Conservation (phyloP, 805 yeast species). For the Ogataea angusta region DNA sequence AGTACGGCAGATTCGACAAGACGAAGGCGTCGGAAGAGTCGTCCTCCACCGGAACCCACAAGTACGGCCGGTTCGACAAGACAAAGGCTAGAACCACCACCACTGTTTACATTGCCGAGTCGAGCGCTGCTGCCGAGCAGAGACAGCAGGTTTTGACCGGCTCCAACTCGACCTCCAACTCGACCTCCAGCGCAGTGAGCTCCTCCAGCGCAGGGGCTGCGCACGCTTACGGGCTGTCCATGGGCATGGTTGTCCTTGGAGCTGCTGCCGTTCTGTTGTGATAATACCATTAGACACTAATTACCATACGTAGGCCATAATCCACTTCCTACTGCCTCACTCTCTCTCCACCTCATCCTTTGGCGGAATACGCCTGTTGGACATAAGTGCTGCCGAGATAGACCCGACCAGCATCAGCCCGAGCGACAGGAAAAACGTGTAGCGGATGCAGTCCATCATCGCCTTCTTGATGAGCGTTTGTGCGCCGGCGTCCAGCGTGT, state of each 20-base stretch:
- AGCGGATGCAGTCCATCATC: conserved; percentile 37
- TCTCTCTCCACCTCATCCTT: conserved; percentile 10
- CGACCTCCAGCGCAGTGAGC: conserved; percentile 15
- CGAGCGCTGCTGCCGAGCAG: conserved; percentile 12
- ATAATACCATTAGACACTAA: conserved; percentile 6
- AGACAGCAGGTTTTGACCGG: conserved; percentile 23
- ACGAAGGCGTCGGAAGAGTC: conserved; percentile 33
- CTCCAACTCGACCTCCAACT: conserved; percentile 21
- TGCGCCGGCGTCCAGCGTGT: conserved; percentile 10
- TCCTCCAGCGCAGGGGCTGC: conserved; percentile 27
- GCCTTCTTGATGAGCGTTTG: conserved; percentile 15
- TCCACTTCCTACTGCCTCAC: too few relatives aligned
- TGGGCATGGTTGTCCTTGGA: conserved; percentile 22
- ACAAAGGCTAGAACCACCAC: conserved; percentile 39
- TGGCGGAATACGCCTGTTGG: conserved; percentile 44
- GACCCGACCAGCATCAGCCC: conserved; percentile 36
- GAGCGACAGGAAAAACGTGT: conserved; percentile 39
- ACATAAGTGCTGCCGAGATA: conserved; percentile 35
- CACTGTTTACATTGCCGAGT: conserved; percentile 32
- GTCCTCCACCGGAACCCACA: conserved; percentile 39
- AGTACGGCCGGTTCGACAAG: conserved; percentile 49
- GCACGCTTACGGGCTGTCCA: conserved; percentile 12
- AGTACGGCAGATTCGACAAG: conserved; percentile 54
- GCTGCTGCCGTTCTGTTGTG: conserved; percentile 22
- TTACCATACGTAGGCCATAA: background rate